These are phyloP conservation scores for Diatrype stigma DNA, from an alignment of 2,329 filamentous ascomycete species.

Conservation along the genomic window DNA sequence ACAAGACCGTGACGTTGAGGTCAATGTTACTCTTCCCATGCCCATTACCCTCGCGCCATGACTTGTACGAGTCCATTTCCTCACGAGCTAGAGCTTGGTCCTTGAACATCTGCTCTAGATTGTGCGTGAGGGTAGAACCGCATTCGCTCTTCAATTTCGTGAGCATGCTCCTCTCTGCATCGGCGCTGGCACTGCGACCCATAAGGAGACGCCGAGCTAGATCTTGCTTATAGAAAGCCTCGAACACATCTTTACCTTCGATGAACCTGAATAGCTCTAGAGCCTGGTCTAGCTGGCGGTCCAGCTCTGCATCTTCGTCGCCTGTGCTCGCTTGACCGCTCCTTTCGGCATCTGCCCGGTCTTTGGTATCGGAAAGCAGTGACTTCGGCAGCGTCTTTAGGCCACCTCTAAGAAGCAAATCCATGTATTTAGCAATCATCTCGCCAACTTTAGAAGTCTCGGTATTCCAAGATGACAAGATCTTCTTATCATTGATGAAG, in stretches of 20 bases:
- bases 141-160: constrained; percentile 88
- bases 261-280: constrained; percentile 96
- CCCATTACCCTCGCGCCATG: constrained; percentile 50
- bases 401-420: constrained; percentile 81
- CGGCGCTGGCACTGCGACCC: constrained; percentile 87
- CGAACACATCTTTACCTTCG: constrained; percentile 94
- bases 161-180: constrained; percentile 95
- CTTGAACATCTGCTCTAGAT: constrained; percentile 99
- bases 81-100: constrained; percentile 91
- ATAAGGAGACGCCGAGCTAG: constrained; percentile 85
- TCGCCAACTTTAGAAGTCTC: constrained; percentile 93
- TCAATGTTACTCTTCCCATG: constrained; percentile 54
- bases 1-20: constrained; percentile 85
- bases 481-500: constrained; percentile 89
- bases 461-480: constrained; percentile 67
- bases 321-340: constrained; percentile 63
- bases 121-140: constrained; percentile 90
- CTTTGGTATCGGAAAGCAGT: constrained; percentile 58
- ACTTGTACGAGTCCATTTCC: constrained; percentile 86
- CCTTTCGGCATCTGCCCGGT: constrained; percentile 53
- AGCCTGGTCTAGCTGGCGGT: constrained; percentile 86
- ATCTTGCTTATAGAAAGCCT: constrained; percentile 99
- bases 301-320: constrained; percentile 89
- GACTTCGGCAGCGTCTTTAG: constrained; percentile 75
- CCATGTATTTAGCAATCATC: constrained; percentile 98